Percentiles rank a stretch among this genome's conserved stretches.
Evolutionary conservation across 2,329 filamentous ascomycete species (phyloP).

Genomic region (Emericellopsis atlantica): DNA sequence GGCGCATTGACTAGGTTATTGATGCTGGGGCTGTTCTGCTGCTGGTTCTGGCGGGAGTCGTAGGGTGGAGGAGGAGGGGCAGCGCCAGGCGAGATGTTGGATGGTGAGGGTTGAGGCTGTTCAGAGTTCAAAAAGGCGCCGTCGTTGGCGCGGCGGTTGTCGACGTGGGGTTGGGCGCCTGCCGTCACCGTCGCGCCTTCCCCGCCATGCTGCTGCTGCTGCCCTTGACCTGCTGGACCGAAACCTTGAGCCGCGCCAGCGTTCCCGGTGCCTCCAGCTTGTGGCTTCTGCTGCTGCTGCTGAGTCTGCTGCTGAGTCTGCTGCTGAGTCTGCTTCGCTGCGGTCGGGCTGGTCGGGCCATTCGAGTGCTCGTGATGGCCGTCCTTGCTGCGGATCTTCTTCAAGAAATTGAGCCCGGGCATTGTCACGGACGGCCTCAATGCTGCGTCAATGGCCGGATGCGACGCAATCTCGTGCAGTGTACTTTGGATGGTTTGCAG

Average conservation of each 20-base stretch:
- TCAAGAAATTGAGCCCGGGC: constrained; percentile 91
- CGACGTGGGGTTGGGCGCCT: constrained; percentile 1
- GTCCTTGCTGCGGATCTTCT: constrained; percentile 98
- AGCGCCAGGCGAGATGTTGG: neutral
- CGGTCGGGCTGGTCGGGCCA: neutral
- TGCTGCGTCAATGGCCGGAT: too few species aligned
- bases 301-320: constrained; percentile 3
- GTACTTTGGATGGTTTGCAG: too few species aligned
- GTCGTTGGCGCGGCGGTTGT: constrained; percentile 6
- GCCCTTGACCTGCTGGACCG: constrained; percentile 1
- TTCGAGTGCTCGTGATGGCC: constrained; percentile 47
- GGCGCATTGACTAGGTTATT: constrained; percentile 47
- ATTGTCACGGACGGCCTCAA: constrained; percentile 33
- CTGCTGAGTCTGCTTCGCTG: neutral
- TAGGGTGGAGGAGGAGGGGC: constrained; percentile 4
- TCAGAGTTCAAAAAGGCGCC: neutral
- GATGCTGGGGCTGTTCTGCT: neutral
- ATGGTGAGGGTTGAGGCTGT: constrained; percentile 2
- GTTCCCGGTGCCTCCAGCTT: neutral
- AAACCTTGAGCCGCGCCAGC: neutral
- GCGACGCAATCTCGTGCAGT: too few species aligned
- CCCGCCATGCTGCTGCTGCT: neutral
- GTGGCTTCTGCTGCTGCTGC: neutral
- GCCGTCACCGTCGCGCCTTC: neutral
- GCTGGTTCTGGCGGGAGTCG: constrained; percentile 6